phyloP scores from a whole-genome alignment of 352 stramenopile genomes.

The Aphanomyces invadans region DNA sequence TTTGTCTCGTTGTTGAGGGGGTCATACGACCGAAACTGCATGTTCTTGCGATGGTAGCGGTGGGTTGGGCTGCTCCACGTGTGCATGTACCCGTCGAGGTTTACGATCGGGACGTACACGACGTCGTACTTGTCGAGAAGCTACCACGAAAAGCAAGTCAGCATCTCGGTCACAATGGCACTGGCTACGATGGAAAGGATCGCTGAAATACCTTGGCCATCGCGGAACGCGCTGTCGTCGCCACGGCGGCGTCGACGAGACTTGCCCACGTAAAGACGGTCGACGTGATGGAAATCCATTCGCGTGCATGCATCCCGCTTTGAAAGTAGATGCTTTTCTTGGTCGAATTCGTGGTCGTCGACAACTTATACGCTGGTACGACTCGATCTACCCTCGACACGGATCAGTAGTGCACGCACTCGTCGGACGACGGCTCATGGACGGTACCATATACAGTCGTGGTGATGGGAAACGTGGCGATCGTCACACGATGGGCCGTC shows the following conservation, averaged over 20 bases:
- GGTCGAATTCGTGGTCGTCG: conserved; percentile 25
- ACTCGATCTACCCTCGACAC: conserved; percentile 29
- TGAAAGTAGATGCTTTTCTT: conserved; percentile 57
- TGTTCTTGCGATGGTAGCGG: conserved; percentile 33
- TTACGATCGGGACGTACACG: conserved; percentile 32
- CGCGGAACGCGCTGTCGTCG: background rate
- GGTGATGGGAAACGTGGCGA: conserved; percentile 43
- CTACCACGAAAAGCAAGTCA: no score
- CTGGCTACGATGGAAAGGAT: background rate
- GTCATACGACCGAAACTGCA: conserved; percentile 5
- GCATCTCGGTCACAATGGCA: background rate
- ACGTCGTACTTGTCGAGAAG: conserved; percentile 28
- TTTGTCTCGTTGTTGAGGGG: background rate
- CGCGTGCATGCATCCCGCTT: conserved; percentile 43
- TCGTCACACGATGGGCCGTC: conserved; percentile 39
- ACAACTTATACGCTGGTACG: conserved; percentile 60
- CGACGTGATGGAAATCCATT: conserved; percentile 31
- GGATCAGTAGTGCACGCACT: background rate
- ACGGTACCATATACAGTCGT: conserved; percentile 35
- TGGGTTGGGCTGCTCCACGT: conserved; percentile 19
- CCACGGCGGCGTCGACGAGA: conserved; percentile 28
- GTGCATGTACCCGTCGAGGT: conserved; percentile 32
- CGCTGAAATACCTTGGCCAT: conserved; percentile 16
- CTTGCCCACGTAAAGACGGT: conserved; percentile 30
- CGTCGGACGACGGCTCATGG: background rate